A percentile compares a stretch with the other conserved stretches of the same genome.
Conservation (phyloP, 1,284 basidiomycete species). For the Leccinum subfulvum region DNA sequence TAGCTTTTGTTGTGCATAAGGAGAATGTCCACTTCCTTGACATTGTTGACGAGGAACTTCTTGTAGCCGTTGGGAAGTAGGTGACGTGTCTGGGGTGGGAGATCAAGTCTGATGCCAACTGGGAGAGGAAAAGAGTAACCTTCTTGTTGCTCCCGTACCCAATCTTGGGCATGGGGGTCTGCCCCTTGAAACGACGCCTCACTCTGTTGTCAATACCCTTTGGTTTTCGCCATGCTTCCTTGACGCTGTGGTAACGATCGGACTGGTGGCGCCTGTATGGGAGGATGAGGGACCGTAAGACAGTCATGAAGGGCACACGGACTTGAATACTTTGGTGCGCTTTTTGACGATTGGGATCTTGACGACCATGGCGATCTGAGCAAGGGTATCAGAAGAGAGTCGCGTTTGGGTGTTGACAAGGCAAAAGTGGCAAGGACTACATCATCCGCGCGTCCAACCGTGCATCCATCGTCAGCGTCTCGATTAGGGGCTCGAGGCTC, state of each 20-base stretch:
- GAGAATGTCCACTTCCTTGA: conserved; percentile 88
- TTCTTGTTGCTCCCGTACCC: conserved; percentile 88
- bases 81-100: conserved; percentile 70
- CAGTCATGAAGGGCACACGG: conserved; percentile 32
- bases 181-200: conserved; percentile 94
- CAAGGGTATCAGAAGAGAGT: conserved; percentile 19
- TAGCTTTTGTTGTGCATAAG: conserved; percentile 98
- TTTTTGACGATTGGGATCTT: conserved; percentile 95
- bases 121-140: conserved; percentile 23
- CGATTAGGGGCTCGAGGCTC: conserved; percentile 1
- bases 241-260: conserved; percentile 92
- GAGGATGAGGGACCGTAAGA: conserved; percentile 19
- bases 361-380: conserved; percentile 70
- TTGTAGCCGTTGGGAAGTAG: conserved; percentile 92
- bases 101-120: conserved; percentile 11
- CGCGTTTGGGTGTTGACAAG: conserved; percentile 6
- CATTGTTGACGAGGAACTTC: conserved; percentile 92
- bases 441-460: conserved; percentile 28
- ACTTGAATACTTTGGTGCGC: conserved; percentile 95
- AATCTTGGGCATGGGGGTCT: conserved; percentile 94
- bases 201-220: conserved; percentile 98
- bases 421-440: conserved; percentile 2
- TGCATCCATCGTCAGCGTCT: conserved; percentile 34
- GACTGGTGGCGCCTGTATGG: conserved; percentile 87
- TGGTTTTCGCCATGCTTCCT: conserved; percentile 97